Evolutionary conservation across 192 early-diverging fungal species (phyloP).

Genomic region (Backusella morwellensis): DNA sequence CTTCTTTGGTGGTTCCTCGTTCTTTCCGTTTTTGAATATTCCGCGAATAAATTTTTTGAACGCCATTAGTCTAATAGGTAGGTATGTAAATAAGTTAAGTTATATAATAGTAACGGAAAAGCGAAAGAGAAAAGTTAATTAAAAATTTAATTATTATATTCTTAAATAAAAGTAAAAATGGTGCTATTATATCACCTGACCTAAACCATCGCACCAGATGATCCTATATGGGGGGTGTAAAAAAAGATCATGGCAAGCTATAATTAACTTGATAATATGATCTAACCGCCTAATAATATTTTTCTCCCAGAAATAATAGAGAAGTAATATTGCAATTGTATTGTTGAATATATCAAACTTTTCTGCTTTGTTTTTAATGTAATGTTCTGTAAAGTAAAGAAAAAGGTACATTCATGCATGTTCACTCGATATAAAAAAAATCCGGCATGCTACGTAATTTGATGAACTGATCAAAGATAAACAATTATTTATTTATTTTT

Average conservation of each 20-base stretch:
- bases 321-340: background rate
- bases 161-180: background rate
- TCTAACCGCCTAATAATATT: background rate
- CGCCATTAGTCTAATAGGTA: background rate
- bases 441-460: background rate
- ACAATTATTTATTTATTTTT: background rate
- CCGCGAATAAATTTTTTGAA: background rate
- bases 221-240: background rate
- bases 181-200: background rate
- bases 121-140: background rate
- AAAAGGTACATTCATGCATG: background rate
- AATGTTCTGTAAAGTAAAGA: background rate
- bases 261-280: slow-evolving; percentile 6
- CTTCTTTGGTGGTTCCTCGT: background rate
- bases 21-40: background rate
- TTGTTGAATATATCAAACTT: background rate
- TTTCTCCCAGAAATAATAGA: background rate
- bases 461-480: background rate
- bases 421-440: background rate
- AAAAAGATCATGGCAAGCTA: background rate
- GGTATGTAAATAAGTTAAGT: background rate
- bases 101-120: background rate
- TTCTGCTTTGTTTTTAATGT: background rate
- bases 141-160: background rate
- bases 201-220: background rate